Percentiles rank a stretch among this genome's conserved stretches.
Conservation (phyloP, 805 yeast genomes). For the Suhomyces tanzawaensis region DNA sequence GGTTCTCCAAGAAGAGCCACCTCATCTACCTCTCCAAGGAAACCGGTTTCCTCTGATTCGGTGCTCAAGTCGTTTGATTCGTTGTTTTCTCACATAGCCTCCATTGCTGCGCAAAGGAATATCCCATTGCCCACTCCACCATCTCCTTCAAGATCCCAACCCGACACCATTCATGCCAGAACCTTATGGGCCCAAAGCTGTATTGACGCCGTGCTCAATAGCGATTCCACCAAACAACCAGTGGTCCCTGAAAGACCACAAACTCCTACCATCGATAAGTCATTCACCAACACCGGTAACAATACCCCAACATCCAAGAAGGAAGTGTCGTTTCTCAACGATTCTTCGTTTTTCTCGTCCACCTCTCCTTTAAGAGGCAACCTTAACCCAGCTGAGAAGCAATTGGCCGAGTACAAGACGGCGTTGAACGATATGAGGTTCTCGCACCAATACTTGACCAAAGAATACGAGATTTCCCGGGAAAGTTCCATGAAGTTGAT, state of each 20-base stretch:
- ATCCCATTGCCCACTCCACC: slow-evolving; percentile 37
- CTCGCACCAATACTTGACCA: slow-evolving; percentile 66
- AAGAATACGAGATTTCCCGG: slow-evolving; percentile 66
- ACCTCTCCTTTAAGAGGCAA: slow-evolving; percentile 3
- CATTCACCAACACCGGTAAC: not conserved
- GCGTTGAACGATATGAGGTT: slow-evolving; percentile 69
- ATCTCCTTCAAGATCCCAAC: slow-evolving; percentile 14
- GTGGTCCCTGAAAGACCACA: not conserved
- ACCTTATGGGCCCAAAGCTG: slow-evolving; percentile 40
- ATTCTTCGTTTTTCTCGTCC: slow-evolving; percentile 26
- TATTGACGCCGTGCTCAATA: slow-evolving; percentile 30
- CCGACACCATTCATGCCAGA: slow-evolving; percentile 22
- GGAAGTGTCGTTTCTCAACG: slow-evolving; percentile 24
- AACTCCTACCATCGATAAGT: slow-evolving; percentile 1
- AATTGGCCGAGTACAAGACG: slow-evolving; percentile 43
- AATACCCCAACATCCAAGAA: slow-evolving; percentile 2
- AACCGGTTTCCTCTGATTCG: slow-evolving; percentile 1
- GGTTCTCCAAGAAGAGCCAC: slow-evolving; percentile 9
- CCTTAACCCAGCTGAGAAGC: slow-evolving; percentile 15
- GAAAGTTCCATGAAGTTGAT: slow-evolving; percentile 52
- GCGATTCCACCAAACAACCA: not conserved
- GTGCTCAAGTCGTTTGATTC: slow-evolving; percentile 36
- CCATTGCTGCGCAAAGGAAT: slow-evolving; percentile 43
- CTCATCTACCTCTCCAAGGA: slow-evolving; percentile 4
- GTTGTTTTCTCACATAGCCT: slow-evolving; percentile 45